Evolutionary conservation across 805 yeast genomes (phyloP), one percentile per base, ranked within the genome.

Genomic region (Wickerhamomyces kurtzmanii): DNA sequence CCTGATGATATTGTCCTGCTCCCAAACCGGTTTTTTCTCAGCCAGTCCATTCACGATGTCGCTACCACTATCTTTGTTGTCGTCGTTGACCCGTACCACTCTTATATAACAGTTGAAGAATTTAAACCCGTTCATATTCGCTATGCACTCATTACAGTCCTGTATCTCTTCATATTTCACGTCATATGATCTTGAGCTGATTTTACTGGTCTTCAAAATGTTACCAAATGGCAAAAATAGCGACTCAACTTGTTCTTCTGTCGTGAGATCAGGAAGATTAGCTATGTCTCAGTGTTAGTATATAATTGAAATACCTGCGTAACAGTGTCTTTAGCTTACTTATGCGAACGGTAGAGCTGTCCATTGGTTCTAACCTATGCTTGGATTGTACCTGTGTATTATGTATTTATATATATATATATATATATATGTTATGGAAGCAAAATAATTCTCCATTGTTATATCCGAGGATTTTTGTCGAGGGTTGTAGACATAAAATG

Each of bases 211-310:
- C n/a, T n/a, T n/a, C n/a, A 43, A 22, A 6, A 46, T 41, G n/a
- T 37, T 36, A 3, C 51, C 51, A 27, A 46, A 46, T 5, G 45
- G 28, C 4, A 40, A 8, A 18, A 46, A 43, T 6, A 46, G 28
- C 0, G 40, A 29, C 5, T 33, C 20, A 2, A 46, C 19, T 1
- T 27, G 7, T 8, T 41, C 44, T 15, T 31, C 24, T 4, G 28
- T 24, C 0, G 23, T 21, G 4, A 26, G 33, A 8, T 25, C 31
- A 12, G 49, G 47, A 3, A 44, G 7, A 17, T 43, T 45, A n/a
- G 44, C 33, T 29, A 12, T n/a, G n/a, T n/a, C n/a, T n/a, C n/a
- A n/a, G n/a, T n/a, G n/a, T n/a, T n/a, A n/a, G n/a, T n/a, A n/a
- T n/a, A n/a, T n/a, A n/a, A n/a, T n/a, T n/a, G n/a, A n/a, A n/a